phyloP scores from a whole-genome alignment of 257 asterid species.

The Anisodus tanguticus region DNA sequence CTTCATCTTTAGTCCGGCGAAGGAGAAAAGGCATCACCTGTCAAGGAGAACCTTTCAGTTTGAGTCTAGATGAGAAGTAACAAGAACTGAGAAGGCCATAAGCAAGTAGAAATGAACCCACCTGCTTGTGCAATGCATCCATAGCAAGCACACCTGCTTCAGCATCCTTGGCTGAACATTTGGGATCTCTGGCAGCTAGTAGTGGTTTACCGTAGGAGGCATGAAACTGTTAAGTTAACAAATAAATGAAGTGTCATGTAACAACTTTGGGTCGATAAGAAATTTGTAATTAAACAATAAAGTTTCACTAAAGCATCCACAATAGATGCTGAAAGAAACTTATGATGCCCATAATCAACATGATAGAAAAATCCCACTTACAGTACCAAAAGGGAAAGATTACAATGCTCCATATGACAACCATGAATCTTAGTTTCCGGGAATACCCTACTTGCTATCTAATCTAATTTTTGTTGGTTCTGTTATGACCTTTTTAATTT shows the following conservation, averaged over 20 bases:
- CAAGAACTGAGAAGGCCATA: neutral
- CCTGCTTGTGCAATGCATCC: constrained; percentile 99
- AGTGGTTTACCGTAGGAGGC: constrained; percentile 96
- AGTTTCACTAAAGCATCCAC: constrained; percentile 10
- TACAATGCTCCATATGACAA: neutral
- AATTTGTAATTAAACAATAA: neutral
- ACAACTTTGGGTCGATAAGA: neutral
- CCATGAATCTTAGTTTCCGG: neutral
- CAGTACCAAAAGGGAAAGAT: neutral
- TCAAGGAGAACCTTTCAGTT: constrained; percentile 42
- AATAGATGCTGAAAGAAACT: constrained; percentile 9
- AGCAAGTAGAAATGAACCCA: constrained; percentile 30
- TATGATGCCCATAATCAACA: constrained; percentile 11
- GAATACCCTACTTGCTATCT: neutral
- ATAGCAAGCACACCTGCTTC: constrained; percentile 96
- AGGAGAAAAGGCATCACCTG: constrained; percentile 99
- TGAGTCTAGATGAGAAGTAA: constrained; percentile 11
- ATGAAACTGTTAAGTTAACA: constrained; percentile 73
- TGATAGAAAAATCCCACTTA: neutral
- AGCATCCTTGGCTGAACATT: constrained; percentile 96
- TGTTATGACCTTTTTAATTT: neutral
- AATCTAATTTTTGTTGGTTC: neutral
- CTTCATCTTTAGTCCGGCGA: constrained; percentile 98
- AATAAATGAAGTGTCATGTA: neutral
- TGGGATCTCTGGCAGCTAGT: constrained; percentile 91